phyloP scores from a whole-genome alignment of 2,329 filamentous ascomycete species.

The Colletotrichum incanum region DNA sequence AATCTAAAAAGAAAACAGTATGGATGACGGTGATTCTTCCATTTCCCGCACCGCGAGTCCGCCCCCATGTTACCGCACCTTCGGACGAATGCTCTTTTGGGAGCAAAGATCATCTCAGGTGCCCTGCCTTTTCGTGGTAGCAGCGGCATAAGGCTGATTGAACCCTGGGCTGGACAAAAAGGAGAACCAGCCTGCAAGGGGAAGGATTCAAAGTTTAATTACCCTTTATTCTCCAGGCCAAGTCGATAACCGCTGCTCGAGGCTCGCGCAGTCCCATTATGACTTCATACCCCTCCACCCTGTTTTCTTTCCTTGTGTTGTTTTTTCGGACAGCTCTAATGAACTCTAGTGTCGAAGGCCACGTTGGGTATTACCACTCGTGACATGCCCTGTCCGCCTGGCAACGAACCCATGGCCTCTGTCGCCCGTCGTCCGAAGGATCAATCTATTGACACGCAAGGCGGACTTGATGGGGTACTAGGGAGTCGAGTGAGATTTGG shows the following conservation, averaged over 20 bases:
- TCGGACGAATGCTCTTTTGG: slow-evolving; percentile 22
- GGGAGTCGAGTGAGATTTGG: background rate
- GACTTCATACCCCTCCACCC: slow-evolving; percentile 16
- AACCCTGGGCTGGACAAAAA: slow-evolving; percentile 20
- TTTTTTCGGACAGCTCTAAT: slow-evolving; percentile 16
- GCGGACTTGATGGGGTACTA: background rate
- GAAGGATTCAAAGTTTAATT: slow-evolving; percentile 23
- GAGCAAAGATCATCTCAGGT: slow-evolving; percentile 30
- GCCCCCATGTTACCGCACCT: slow-evolving; percentile 34
- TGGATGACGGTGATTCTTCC: background rate
- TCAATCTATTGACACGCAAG: background rate
- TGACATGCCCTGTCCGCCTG: background rate
- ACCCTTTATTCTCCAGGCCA: slow-evolving; percentile 4
- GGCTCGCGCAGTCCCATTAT: slow-evolving; percentile 4
- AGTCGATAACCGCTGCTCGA: slow-evolving; percentile 7
- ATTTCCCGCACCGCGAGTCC: slow-evolving; percentile 16
- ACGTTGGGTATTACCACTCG: slow-evolving; percentile 8
- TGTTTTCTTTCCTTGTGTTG: background rate
- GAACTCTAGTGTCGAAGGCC: slow-evolving; percentile 15
- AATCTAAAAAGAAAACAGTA: background rate
- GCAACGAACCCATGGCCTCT: slow-evolving; percentile 2
- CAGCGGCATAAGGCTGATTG: slow-evolving; percentile 38
- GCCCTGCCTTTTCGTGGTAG: slow-evolving; percentile 32
- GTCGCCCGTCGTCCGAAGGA: slow-evolving; percentile 12
- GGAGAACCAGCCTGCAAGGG: slow-evolving; percentile 18